These are phyloP conservation scores for Avena sativa DNA, from an alignment of 176 grass and related monocot genomes.

Conservation along the genomic window DNA sequence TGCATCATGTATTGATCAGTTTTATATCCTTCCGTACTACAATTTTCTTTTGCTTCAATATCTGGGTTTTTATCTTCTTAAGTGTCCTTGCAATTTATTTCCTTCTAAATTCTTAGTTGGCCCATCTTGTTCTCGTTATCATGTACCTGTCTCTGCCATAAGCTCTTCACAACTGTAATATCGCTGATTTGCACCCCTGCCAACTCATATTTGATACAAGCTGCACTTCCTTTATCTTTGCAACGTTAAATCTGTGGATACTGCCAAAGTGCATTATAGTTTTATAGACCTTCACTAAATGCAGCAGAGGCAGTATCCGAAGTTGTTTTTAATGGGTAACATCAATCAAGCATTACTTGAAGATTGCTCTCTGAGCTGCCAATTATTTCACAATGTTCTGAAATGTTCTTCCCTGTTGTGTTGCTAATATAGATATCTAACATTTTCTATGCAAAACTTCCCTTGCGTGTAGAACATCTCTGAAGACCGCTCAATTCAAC, in stretches of 20 bases:
- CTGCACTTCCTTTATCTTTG: conserved; percentile 9
- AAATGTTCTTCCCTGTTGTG: not conserved
- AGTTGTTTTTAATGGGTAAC: not conserved
- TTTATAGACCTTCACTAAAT: not conserved
- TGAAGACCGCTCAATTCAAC: not conserved
- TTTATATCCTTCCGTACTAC: no score
- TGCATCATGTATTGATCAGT: no score
- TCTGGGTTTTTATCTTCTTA: not conserved
- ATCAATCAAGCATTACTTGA: not conserved
- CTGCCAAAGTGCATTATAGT: not conserved
- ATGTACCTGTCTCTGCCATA: not conserved
- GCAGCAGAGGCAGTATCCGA: not conserved
- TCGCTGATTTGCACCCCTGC: not conserved
- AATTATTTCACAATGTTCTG: conserved; percentile 8
- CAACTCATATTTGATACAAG: conserved; percentile 9
- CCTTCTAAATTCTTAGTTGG: not conserved
- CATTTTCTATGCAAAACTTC: not conserved
- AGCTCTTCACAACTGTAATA: conserved; percentile 13
- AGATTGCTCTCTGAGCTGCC: conserved; percentile 5
- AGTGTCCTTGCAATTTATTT: not conserved
- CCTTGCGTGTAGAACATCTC: conserved; percentile 31
- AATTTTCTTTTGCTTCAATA: not conserved
- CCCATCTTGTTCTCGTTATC: not conserved
- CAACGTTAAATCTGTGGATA: not conserved
- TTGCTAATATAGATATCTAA: not conserved